Percentiles rank a stretch among this genome's conserved stretches.
phyloP scores from a whole-genome alignment of 257 asterid genomes.

The Gardenia jasminoides region DNA sequence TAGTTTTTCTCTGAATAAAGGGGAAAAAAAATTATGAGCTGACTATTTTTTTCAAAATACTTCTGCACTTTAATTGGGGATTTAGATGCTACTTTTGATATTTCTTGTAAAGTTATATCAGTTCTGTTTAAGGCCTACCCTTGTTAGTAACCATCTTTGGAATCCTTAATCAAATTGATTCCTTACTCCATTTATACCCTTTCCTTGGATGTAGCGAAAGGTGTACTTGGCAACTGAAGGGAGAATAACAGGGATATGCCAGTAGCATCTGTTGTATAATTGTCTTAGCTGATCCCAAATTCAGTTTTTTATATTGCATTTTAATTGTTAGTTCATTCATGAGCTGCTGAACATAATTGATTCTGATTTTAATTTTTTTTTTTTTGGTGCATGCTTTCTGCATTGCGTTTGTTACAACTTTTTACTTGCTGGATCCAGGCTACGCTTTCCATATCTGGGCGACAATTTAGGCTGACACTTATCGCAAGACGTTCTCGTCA shows the following conservation, averaged over 20 bases:
- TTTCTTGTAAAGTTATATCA: not conserved
- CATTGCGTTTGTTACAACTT: slow-evolving; percentile 16
- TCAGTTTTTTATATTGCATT: not conserved
- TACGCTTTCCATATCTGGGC: slow-evolving; percentile 68
- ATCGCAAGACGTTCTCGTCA: slow-evolving; percentile 93
- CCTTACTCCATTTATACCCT: not conserved
- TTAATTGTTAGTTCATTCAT: not conserved
- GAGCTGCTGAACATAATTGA: slow-evolving; percentile 1
- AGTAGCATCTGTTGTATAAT: not conserved
- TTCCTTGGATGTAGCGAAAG: not conserved
- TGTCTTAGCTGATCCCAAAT: not conserved
- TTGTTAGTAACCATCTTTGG: not conserved
- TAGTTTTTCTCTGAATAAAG: not conserved
- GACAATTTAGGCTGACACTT: slow-evolving; percentile 66
- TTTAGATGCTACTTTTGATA: not conserved
- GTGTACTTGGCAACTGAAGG: not conserved
- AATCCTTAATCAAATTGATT: not conserved
- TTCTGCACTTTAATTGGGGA: not conserved
- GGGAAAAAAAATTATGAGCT: not conserved
- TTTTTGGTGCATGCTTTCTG: not conserved
- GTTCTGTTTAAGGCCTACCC: not conserved
- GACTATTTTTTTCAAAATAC: not conserved
- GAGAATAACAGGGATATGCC: not conserved
- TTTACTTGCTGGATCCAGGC: slow-evolving; percentile 52
- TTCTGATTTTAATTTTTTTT: too few relatives aligned